These are phyloP conservation scores for Lyophyllum atratum DNA, from an alignment of 768 basidiomycete genomes.

Conservation along the genomic window DNA sequence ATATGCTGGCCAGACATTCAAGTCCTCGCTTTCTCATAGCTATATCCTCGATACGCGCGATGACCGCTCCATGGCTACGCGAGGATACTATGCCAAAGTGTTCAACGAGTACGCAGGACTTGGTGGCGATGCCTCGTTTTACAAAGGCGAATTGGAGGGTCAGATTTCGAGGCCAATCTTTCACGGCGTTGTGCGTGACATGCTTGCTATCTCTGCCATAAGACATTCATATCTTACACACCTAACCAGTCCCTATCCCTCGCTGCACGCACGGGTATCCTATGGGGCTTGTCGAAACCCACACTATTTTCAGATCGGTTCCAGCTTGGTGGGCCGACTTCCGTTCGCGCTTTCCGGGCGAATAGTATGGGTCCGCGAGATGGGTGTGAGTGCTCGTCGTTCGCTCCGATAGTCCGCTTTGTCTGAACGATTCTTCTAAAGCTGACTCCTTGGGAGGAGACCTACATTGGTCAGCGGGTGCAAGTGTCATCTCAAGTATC, in stretches of 20 bases:
- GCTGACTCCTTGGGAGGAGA: constrained; percentile 89
- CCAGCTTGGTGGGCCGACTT: constrained; percentile 90
- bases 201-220: background rate
- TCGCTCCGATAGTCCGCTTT: background rate
- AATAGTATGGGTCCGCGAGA: constrained; percentile 82
- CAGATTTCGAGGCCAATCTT: constrained; percentile 62
- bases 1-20: constrained; percentile 76
- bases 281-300: constrained; percentile 58
- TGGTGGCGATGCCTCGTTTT: constrained; percentile 76
- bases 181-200: constrained; percentile 55
- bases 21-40: constrained; percentile 82
- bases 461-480: constrained; percentile 74
- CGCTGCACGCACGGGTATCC: constrained; percentile 67
- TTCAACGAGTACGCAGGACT: constrained; percentile 76
- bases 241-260: constrained; percentile 69
- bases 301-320: constrained; percentile 82
- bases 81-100: constrained; percentile 63
- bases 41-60: constrained; percentile 78
- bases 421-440: constrained; percentile 25
- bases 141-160: constrained; percentile 71
- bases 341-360: constrained; percentile 73
- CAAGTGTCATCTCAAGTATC: constrained; percentile 74
- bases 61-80: constrained; percentile 61
- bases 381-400: constrained; percentile 47
- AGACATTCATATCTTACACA: background rate